A percentile compares a stretch with the other conserved stretches of the same genome.
These are phyloP conservation scores for Boletus pseudopeckii DNA, from an alignment of 768 basidiomycete species.

Conservation along the genomic window DNA sequence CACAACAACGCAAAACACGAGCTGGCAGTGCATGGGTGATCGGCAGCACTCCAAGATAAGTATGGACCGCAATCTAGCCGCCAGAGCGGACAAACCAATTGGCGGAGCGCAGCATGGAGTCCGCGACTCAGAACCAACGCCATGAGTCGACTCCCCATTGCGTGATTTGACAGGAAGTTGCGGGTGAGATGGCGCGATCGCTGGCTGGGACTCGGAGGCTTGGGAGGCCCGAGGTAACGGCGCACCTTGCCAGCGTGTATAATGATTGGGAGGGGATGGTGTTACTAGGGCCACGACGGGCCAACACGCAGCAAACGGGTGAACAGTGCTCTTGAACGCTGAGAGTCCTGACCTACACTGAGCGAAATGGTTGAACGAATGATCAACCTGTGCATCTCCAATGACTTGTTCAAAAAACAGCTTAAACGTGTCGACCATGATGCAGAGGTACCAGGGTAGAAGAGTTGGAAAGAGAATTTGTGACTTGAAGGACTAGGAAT, in stretches of 20 bases:
- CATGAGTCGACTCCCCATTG: not conserved
- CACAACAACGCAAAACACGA: no score
- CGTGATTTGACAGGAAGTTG: not conserved
- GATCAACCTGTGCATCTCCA: not conserved
- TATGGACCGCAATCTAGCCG: not conserved
- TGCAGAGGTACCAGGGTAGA: not conserved
- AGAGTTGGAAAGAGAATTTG: not conserved
- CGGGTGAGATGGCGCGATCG: not conserved
- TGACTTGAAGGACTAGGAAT: not conserved
- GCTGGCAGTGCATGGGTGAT: no score
- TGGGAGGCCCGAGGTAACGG: not conserved
- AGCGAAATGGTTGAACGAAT: not conserved
- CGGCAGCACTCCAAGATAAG: slow-evolving; percentile 1
- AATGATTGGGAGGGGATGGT: not conserved
- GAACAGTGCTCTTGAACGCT: not conserved
- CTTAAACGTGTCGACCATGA: not conserved
- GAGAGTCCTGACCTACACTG: not conserved
- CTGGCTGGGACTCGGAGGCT: not conserved
- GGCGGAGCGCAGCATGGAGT: slow-evolving; percentile 5
- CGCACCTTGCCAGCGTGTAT: not conserved
- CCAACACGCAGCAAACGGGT: not conserved
- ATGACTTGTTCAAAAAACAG: not conserved
- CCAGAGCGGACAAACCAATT: not conserved
- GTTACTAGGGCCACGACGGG: not conserved
- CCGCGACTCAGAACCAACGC: not conserved